Conservation (phyloP, 1,139 yeast genomes). For the Zygosaccharomyces pseudobailii region DNA sequence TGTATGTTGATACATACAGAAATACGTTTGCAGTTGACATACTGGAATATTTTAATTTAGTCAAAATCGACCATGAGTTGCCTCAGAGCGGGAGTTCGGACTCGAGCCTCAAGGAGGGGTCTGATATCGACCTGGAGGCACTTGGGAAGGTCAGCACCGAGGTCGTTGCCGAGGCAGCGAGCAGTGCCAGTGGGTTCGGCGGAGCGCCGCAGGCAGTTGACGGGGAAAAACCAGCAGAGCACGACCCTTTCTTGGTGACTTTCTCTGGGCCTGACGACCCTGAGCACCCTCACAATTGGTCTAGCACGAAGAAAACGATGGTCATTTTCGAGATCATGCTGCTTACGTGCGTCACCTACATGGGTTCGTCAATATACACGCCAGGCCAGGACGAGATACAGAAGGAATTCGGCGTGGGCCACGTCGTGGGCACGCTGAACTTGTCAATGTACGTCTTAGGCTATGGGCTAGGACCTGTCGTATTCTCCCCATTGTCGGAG, state of each 20-base stretch:
- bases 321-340: slow-evolving; percentile 40
- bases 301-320: slow-evolving; percentile 37
- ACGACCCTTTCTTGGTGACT: slow-evolving; percentile 16
- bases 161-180: neutral
- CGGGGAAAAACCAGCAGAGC: neutral
- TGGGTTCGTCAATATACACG: slow-evolving; percentile 56
- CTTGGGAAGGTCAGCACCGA: neutral
- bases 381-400: slow-evolving; percentile 47
- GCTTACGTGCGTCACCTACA: slow-evolving; percentile 50
- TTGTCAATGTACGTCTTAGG: slow-evolving; percentile 54
- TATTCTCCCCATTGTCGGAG: slow-evolving; percentile 52
- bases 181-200: neutral
- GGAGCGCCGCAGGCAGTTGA: neutral
- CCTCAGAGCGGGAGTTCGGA: neutral
- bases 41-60: slow-evolving; percentile 8
- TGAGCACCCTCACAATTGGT: slow-evolving; percentile 57
- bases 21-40: slow-evolving; percentile 12
- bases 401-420: slow-evolving; percentile 42
- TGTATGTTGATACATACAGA: slow-evolving; percentile 9
- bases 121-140: neutral
- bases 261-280: slow-evolving; percentile 41
- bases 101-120: neutral
- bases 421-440: slow-evolving; percentile 44
- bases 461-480: slow-evolving; percentile 51
- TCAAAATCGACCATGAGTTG: neutral